These are phyloP conservation scores for Xylaria multiplex DNA, from an alignment of 2,329 filamentous ascomycete species.

Conservation along the genomic window DNA sequence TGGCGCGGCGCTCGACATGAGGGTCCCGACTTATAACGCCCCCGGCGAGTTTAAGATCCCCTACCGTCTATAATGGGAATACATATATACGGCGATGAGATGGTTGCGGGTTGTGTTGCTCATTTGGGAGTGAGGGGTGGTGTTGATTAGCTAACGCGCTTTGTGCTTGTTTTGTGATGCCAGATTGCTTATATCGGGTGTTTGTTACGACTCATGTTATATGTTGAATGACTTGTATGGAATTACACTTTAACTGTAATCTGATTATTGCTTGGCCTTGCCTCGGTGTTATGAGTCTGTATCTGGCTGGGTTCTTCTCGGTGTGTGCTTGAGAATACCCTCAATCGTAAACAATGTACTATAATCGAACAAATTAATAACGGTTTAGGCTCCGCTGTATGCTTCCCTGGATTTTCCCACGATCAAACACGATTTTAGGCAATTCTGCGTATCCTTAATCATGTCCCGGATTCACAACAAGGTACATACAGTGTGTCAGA, in stretches of 20 bases:
- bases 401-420: too few relatives aligned
- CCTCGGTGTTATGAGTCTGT: background rate
- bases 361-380: too few relatives aligned
- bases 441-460: too few relatives aligned
- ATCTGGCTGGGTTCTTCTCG: background rate
- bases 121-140: background rate
- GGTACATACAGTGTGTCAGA: too few relatives aligned
- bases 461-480: too few relatives aligned
- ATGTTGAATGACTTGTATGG: conserved; percentile 3
- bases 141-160: background rate
- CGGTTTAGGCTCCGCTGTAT: too few relatives aligned
- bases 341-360: background rate
- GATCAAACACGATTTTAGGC: too few relatives aligned
- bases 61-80: conserved; percentile 52
- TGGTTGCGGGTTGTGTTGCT: background rate
- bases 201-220: conserved; percentile 7
- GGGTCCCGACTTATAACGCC: conserved; percentile 71
- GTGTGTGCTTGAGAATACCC: background rate
- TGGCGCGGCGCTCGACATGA: conserved; percentile 79
- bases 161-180: background rate
- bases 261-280: background rate
- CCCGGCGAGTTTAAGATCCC: conserved; percentile 58
- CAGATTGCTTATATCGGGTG: conserved; percentile 2
- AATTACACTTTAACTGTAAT: background rate
- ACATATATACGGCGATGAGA: background rate